Evolutionary conservation across 352 stramenopile species (phyloP), one percentile per base, ranked within the genome.

Genomic region (Phytophthora syringae): DNA sequence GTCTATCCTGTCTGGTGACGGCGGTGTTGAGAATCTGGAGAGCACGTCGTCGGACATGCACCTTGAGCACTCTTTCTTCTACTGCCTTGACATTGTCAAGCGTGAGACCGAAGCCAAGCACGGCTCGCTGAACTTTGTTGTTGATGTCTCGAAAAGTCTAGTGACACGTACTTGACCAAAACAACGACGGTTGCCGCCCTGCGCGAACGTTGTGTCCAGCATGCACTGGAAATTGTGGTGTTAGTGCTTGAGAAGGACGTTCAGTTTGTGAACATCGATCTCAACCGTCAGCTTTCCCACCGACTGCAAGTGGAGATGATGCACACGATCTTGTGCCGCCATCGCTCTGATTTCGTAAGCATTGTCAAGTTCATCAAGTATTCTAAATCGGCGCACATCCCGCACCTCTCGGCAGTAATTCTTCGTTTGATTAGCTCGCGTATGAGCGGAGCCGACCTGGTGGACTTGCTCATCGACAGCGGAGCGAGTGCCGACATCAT

Each of bases 301-400:
- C 77, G 80, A 24, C 58, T 90, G 16, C 86, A 92, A 59, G 76
- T 93, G 13, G 85, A 95, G 59, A 83, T 84, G 64, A 77, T 95
- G 42, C 82, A 93, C 66, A 88, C 67, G 24, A 90, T 93, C 34
- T 66, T 95, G 53, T 86, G 74, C 36, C 85, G 85, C 22, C 78
- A 91, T 36, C 84, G 83, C 5, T 55, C 76, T 12, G 84, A 93
- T 45, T 90, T 95, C 50, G 84, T 95, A 30, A 88, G 79, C 48
- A 85, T 95, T 57, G 69, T 89, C 49, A 83, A 91, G 73, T 95
- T 94, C 68, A 83, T 95, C 54, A 88, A 91, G 65, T 95, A 92
- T 68, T 87, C 80, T 15, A 92, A 93, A 71, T 83, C 79, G 9
- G 58, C 74, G 18, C 80, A 89, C 43, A 93, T 95, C 24, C 74